These are phyloP conservation scores for Geranium brycei DNA, from an alignment of 345 rosid species.

Conservation along the genomic window DNA sequence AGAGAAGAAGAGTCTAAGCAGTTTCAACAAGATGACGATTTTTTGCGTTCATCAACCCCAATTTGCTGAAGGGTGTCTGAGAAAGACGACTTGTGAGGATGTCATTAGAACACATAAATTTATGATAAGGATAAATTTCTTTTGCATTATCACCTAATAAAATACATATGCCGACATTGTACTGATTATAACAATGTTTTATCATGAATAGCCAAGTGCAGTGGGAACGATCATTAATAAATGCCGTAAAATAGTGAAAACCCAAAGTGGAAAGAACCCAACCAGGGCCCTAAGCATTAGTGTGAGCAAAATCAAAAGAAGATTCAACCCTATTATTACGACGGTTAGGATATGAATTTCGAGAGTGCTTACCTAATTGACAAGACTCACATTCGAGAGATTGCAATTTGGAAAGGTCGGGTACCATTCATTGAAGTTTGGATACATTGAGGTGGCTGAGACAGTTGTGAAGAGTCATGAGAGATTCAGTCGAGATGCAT, in stretches of 20 bases:
- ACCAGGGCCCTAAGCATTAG: slow-evolving; percentile 4
- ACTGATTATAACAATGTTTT: slow-evolving; percentile 3
- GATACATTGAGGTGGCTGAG: not conserved
- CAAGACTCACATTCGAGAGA: not conserved
- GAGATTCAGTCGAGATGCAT: not conserved
- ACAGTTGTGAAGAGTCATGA: not conserved
- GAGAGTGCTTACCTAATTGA: not conserved
- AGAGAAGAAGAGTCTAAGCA: not conserved
- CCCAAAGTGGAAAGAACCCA: not conserved
- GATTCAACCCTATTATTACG: slow-evolving; percentile 2
- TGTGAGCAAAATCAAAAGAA: slow-evolving; percentile 9
- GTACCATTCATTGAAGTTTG: not conserved
- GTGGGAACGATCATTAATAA: slow-evolving; percentile 6
- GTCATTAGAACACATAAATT: not conserved
- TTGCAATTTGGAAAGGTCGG: not conserved
- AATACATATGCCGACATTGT: not conserved
- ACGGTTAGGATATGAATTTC: not conserved
- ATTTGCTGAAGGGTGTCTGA: slow-evolving; percentile 7
- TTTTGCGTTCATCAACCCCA: slow-evolving; percentile 5
- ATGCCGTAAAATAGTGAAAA: slow-evolving; percentile 4
- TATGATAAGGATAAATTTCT: not conserved
- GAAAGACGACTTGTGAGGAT: slow-evolving; percentile 9
- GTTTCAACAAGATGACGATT: not conserved
- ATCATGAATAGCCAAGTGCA: slow-evolving; percentile 6
- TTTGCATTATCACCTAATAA: not conserved